Conservation (phyloP, 1,284 basidiomycete genomes). For the Tremellales sp. region DNA sequence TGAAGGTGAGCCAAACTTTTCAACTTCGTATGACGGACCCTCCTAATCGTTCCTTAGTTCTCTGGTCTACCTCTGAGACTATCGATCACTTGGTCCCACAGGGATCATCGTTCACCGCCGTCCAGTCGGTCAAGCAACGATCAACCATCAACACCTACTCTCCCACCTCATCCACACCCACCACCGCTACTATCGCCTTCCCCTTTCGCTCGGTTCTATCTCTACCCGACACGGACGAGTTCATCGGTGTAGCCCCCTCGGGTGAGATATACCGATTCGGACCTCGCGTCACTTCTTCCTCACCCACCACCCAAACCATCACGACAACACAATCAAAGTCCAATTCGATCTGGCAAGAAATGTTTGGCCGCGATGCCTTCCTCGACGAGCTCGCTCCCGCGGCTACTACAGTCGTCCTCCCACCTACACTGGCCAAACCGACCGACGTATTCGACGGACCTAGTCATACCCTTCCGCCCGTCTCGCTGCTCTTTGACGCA, state of each 20-base stretch:
- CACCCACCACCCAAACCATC: slow-evolving; percentile 1
- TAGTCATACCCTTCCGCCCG: slow-evolving; percentile 72
- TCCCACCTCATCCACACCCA: slow-evolving; percentile 47
- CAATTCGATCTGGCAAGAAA: slow-evolving; percentile 49
- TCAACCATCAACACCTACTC: slow-evolving; percentile 54
- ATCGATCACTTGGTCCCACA: slow-evolving; percentile 4
- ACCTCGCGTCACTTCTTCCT: slow-evolving; percentile 17
- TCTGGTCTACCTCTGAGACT: neutral
- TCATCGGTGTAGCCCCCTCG: slow-evolving; percentile 29
- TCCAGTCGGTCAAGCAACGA: slow-evolving; percentile 33
- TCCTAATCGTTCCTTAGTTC: neutral
- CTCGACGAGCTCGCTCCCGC: slow-evolving; percentile 25
- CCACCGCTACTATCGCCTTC: slow-evolving; percentile 1
- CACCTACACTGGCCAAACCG: slow-evolving; percentile 12
- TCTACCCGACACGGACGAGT: slow-evolving; percentile 12
- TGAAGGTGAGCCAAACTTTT: slow-evolving; percentile 57
- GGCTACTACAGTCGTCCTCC: slow-evolving; percentile 3
- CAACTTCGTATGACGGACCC: neutral
- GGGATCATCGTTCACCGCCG: slow-evolving; percentile 52
- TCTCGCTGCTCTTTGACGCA: slow-evolving; percentile 68
- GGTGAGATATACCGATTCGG: slow-evolving; percentile 43
- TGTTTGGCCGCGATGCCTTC: slow-evolving; percentile 49
- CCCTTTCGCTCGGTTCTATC: slow-evolving; percentile 12
- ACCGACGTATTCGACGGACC: slow-evolving; percentile 64
- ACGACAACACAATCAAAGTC: neutral